Evolutionary conservation across 306 rosid genomes (phyloP).

Genomic region (Dalbergia cultrata): DNA sequence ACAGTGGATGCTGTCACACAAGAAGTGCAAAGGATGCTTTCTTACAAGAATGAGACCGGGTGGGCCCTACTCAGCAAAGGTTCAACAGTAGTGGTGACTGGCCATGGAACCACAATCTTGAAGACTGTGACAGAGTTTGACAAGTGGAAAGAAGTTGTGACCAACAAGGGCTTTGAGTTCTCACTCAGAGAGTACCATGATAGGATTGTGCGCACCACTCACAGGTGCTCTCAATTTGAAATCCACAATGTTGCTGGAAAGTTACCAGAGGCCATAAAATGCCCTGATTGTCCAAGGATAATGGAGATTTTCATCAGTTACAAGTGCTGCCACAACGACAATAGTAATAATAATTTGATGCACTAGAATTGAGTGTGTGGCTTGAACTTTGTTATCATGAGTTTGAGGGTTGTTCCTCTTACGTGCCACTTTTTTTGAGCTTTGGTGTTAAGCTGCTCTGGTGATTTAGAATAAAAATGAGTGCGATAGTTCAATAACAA

Average conservation of each 20-base stretch:
- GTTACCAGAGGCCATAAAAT: conserved; percentile 22
- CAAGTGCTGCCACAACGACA: conserved; percentile 41
- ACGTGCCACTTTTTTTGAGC: background rate
- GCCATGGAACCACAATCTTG: conserved; percentile 53
- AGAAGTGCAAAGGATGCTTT: conserved; percentile 59
- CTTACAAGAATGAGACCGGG: conserved; percentile 64
- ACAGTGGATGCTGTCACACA: conserved; percentile 34
- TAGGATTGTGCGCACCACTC: background rate
- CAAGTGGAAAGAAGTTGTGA: conserved; percentile 57
- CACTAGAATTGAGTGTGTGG: background rate
- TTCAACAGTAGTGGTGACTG: conserved; percentile 47
- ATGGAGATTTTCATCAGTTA: conserved; percentile 41
- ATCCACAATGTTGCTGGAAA: conserved; percentile 14
- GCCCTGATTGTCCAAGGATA: conserved; percentile 32
- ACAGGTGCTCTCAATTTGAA: conserved; percentile 30
- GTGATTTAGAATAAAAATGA: background rate
- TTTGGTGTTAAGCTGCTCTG: too few species aligned
- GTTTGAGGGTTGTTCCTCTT: background rate
- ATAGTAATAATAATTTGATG: background rate
- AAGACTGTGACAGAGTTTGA: conserved; percentile 60
- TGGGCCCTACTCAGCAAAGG: conserved; percentile 67
- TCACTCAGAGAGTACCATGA: conserved; percentile 17
- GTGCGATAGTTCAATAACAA: background rate
- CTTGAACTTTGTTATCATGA: background rate
- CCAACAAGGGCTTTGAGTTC: conserved; percentile 14